Conservation (phyloP, 345 rosid genomes). For the Litchi chinensis region DNA sequence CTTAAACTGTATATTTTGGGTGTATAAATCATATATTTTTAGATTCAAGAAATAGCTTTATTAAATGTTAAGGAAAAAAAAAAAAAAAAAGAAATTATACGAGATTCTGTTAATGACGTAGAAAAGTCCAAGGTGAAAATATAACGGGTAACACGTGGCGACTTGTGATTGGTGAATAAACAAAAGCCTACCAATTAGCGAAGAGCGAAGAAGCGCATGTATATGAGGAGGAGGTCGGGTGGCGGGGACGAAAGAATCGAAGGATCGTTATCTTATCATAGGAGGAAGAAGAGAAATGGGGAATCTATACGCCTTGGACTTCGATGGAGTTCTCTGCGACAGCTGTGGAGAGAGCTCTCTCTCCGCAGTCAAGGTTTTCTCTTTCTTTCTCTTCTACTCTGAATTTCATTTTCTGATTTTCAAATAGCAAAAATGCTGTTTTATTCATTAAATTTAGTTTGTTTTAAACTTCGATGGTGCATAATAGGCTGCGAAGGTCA, state of each 20-base stretch:
- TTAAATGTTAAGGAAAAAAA: no score
- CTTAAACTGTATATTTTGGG: no score
- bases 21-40: no score
- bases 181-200: background rate
- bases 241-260: constrained; percentile 11
- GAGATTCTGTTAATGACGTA: no score
- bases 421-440: constrained; percentile 6
- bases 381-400: no score
- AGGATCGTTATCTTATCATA: constrained; percentile 4
- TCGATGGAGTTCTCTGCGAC: constrained; percentile 94
- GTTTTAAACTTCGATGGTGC: background rate
- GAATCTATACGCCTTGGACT: constrained; percentile 90
- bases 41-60: no score
- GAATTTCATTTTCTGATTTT: background rate
- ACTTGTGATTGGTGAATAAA: background rate
- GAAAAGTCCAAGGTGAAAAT: background rate
- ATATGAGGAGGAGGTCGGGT: background rate
- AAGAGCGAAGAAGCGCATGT: no score
- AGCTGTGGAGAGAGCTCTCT: constrained; percentile 95
- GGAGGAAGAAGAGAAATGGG: constrained; percentile 37
- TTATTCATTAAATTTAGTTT: background rate
- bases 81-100: no score
- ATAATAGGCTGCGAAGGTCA: constrained; percentile 74
- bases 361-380: constrained; percentile 82
- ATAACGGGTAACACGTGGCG: constrained; percentile 9